Conservation (phyloP, 129 eudicot species). For the Saussurea involucrata region DNA sequence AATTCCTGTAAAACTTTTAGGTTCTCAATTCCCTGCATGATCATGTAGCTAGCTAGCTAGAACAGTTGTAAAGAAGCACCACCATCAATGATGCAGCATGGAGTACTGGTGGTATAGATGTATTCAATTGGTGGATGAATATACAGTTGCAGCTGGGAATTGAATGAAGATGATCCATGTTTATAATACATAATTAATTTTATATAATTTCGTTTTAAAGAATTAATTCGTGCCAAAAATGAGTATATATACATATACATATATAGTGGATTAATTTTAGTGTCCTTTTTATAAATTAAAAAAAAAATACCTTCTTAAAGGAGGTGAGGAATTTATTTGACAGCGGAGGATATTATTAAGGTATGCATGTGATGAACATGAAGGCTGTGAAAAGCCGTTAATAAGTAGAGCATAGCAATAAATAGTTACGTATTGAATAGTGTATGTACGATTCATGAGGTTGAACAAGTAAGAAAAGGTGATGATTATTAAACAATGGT, state of each 20-base stretch:
- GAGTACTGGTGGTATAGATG: conserved; percentile 6
- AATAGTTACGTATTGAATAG: conserved; percentile 2
- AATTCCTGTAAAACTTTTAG: conserved; percentile 1
- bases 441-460: not conserved
- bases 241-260: too few relatives aligned
- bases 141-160: not conserved
- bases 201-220: too few relatives aligned
- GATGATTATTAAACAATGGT: conserved; percentile 16
- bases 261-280: not conserved
- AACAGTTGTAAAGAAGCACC: conserved; percentile 41
- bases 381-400: conserved; percentile 36
- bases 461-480: not conserved
- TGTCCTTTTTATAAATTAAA: not conserved
- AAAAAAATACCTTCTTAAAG: not conserved
- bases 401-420: conserved; percentile 3
- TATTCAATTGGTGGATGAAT: conserved; percentile 27
- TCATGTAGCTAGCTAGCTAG: conserved; percentile 2
- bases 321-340: conserved; percentile 23
- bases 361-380: conserved; percentile 35
- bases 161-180: not conserved
- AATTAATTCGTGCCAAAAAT: too few relatives aligned
- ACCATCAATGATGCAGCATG: conserved; percentile 29
- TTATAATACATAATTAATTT: too few relatives aligned
- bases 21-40: conserved; percentile 17
- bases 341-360: not conserved